Evolutionary conservation across 1,139 yeast genomes (phyloP), one percentile per base, ranked within the genome.

Genomic region (Suhomyces terraborum): DNA sequence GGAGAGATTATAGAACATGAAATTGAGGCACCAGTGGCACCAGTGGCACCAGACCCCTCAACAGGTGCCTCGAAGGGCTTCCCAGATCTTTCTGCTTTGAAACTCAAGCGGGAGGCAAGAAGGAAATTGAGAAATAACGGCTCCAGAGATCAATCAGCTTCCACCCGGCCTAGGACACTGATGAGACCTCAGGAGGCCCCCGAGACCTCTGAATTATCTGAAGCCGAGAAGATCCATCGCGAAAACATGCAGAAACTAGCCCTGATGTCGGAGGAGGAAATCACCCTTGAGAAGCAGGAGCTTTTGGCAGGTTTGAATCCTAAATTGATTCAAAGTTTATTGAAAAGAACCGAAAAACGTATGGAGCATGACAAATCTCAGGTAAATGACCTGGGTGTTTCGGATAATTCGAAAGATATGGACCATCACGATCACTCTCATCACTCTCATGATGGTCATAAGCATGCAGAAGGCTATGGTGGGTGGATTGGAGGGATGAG

Each of bases 1-100:
- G 88, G 88, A 8, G 95, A 87, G 44, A 84, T 87, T 32, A 81
- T 86, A 7, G 95, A 86, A 60, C 81, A 75, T 45, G 84, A 82
- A 26, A 67, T 68, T 1, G 64, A 52, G 16, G 63, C 65, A 2
- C 73, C 75, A 0, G 57, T 56, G 16, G 63, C 65, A 2, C 73
- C 75, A 0, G 57, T 56, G 32, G 64, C 56, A 12, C 73, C 74
- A 10, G 58, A 50, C 4, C 55, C 60, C 8, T 50, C 46, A 21
- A 22, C 32, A 8, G 32, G 42, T 32, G 37, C 34, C 6, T 46
- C 48, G 32, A 43, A 56, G 31, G 82, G 82, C 26, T 78, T 76
- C 49, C 82, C 82, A 0, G 61, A 54, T 26, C 65, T 70, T 16
- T 61, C 52, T 9, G 58, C 48, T 32, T 48, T 59, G 27, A 59